Evolutionary conservation across 2,329 filamentous ascomycete species (phyloP).

Genomic region (Lithohypha guttulata): DNA sequence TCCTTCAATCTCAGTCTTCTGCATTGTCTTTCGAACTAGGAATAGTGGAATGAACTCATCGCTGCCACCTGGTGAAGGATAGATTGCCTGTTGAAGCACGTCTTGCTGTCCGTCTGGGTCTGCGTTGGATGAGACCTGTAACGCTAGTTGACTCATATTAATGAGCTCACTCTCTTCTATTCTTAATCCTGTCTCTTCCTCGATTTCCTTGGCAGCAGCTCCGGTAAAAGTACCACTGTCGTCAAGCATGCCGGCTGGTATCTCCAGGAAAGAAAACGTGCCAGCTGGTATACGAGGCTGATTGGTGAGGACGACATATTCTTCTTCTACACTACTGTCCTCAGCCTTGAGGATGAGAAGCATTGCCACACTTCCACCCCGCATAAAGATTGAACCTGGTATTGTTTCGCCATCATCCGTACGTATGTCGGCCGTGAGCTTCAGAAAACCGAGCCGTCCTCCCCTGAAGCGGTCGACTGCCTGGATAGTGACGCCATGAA

Average conservation of each 20-base stretch:
- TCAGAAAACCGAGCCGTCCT: constrained; percentile 45
- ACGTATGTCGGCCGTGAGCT: constrained; percentile 43
- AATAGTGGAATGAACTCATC: constrained; percentile 51
- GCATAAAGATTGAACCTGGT: constrained; percentile 46
- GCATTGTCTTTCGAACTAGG: constrained; percentile 43
- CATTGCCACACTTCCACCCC: constrained; percentile 49
- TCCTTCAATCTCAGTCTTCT: constrained; percentile 37
- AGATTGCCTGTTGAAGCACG: constrained; percentile 39
- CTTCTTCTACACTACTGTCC: constrained; percentile 31
- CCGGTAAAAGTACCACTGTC: constrained; percentile 43
- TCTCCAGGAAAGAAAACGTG: constrained; percentile 43
- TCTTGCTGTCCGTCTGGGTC: constrained; percentile 24
- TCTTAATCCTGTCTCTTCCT: constrained; percentile 46
- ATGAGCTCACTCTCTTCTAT: constrained; percentile 41
- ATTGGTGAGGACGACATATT: constrained; percentile 44
- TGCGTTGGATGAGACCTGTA: constrained; percentile 21
- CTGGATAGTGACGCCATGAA: constrained; percentile 44
- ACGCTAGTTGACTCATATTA: constrained; percentile 43
- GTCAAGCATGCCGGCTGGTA: constrained; percentile 53
- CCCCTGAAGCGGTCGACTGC: constrained; percentile 43
- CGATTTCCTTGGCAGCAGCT: constrained; percentile 46
- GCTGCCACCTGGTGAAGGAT: constrained; percentile 45
- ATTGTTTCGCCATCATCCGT: constrained; percentile 42
- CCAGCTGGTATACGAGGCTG: constrained; percentile 49
- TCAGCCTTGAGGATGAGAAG: constrained; percentile 46